These are phyloP conservation scores for Taphrina deformans DNA, from an alignment of 1,139 yeast species.

Conservation along the genomic window DNA sequence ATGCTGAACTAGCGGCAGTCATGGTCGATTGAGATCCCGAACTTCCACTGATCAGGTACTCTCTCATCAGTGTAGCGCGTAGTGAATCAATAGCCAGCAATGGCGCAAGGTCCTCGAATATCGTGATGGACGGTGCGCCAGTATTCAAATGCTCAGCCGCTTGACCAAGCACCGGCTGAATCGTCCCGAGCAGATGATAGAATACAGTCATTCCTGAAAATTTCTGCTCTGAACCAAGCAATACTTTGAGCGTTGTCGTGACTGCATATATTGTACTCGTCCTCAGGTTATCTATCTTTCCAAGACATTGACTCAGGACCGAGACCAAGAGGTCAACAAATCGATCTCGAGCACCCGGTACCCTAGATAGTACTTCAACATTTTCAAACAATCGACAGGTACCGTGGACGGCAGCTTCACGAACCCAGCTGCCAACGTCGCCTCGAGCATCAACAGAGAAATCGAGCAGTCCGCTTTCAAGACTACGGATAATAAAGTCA, in stretches of 20 bases:
- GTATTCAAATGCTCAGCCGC: background rate
- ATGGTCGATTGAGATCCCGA: conserved; percentile 17
- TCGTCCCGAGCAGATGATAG: background rate
- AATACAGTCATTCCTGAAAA: background rate
- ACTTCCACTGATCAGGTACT: conserved; percentile 11
- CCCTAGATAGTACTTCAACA: conserved; percentile 43
- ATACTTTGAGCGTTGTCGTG: background rate
- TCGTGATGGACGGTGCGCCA: background rate
- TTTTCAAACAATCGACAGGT: conserved; percentile 41
- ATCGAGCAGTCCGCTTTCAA: conserved; percentile 43
- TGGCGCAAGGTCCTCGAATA: background rate
- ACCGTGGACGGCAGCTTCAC: conserved; percentile 54
- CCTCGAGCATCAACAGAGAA: conserved; percentile 48
- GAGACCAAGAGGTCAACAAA: background rate
- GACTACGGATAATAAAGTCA: conserved; percentile 17
- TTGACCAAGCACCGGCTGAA: background rate
- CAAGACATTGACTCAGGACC: conserved; percentile 30
- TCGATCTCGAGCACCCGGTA: background rate
- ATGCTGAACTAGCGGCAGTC: background rate
- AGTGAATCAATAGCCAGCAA: background rate
- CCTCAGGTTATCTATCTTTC: conserved; percentile 32
- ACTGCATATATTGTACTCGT: background rate
- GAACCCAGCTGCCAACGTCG: conserved; percentile 64
- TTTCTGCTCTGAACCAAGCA: background rate
- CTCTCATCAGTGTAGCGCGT: background rate